Base-by-base conservation (phyloP, 495 filamentous ascomycete genomes). In the Acidiella bohemica region DNA sequence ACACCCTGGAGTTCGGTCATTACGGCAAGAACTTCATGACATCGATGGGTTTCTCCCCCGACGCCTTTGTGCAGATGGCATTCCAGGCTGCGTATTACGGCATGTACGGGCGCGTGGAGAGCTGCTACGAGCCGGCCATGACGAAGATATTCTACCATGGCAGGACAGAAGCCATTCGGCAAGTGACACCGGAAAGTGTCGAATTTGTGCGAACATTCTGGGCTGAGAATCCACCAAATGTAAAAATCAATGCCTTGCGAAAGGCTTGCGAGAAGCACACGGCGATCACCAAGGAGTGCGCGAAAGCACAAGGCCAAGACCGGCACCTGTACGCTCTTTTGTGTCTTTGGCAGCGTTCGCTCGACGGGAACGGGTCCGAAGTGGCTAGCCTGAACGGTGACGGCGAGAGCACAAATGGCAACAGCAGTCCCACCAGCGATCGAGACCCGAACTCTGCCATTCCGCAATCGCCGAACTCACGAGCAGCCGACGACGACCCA, bases 71-170 rank as follows among this genome's bases (percentile, higher is more conserved):
- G 22, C 90, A 97, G 59, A 96, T 96, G 90, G 92, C 90, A 3
- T 96, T 94, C 66, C 90, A 97, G 59, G 90, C 90, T 20, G 90
- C 92, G 11, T 96, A 97, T 65, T 97, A 96, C 53, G 90, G 92
- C 21, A 75, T 97, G 23, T 97, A 97, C 51, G 90, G 90, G 5
- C 75, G 84, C 4, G 70, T 93, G 4, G 90, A 96, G 60, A 92
- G 83, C 55, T 88, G 83, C 2, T 97, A 97, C 58, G 90, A 97
- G 60, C 92, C 90, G 12, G 86, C 90, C 20, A 97, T 97, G 90
- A 97, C 90, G 12, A 97, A 97, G 61, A 60, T 75, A 38, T 97
- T 74, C 60, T 72, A 92, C 24, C 90, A 96, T 50, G 90, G 90
- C 9, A 79, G 90, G 17, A 97, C 90, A 1, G 90, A 97, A 62